Evolutionary conservation across 2,329 filamentous ascomycete genomes (phyloP).

Genomic region (Aureobasidium sp.): DNA sequence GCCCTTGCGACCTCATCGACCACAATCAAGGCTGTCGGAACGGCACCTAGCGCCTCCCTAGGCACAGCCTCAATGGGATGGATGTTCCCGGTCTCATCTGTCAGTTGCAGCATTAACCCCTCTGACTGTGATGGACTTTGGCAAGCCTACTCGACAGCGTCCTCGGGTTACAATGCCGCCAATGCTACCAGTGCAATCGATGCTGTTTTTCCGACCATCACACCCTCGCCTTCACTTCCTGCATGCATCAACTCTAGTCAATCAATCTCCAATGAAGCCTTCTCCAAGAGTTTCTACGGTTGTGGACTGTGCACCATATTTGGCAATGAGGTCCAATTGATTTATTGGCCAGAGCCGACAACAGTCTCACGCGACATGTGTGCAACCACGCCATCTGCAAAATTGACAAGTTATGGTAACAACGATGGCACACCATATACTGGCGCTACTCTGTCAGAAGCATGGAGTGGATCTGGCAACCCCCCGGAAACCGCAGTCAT

Average conservation of each 20-base stretch:
- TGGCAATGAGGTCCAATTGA: slow-evolving; percentile 26
- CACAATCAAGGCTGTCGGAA: slow-evolving; percentile 15
- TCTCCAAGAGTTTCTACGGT: slow-evolving; percentile 21
- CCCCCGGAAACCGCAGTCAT: slow-evolving; percentile 20
- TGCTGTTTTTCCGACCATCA: slow-evolving; percentile 14
- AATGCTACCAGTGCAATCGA: slow-evolving; percentile 7
- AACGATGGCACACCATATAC: slow-evolving; percentile 23
- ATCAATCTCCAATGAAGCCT: slow-evolving; percentile 16
- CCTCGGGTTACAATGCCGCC: slow-evolving; percentile 16
- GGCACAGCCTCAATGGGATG: slow-evolving; percentile 15
- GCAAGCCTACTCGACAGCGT: slow-evolving; percentile 23
- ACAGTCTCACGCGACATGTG: slow-evolving; percentile 26
- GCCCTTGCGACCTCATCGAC: slow-evolving; percentile 21
- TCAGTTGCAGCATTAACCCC: slow-evolving; percentile 23
- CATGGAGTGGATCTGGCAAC: neutral
- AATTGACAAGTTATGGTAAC: slow-evolving; percentile 22
- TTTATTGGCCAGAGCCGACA: slow-evolving; percentile 26
- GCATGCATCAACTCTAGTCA: slow-evolving; percentile 22
- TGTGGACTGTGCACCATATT: slow-evolving; percentile 29
- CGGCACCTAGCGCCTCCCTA: slow-evolving; percentile 17
- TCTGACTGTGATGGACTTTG: slow-evolving; percentile 26
- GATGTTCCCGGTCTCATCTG: slow-evolving; percentile 20
- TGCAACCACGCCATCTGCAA: slow-evolving; percentile 24
- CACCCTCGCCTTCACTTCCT: slow-evolving; percentile 22
- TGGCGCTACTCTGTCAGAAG: slow-evolving; percentile 22